Evolutionary conservation across 768 basidiomycete genomes (phyloP), one percentile per base, ranked within the genome.

Genomic region (Trametes punicea): DNA sequence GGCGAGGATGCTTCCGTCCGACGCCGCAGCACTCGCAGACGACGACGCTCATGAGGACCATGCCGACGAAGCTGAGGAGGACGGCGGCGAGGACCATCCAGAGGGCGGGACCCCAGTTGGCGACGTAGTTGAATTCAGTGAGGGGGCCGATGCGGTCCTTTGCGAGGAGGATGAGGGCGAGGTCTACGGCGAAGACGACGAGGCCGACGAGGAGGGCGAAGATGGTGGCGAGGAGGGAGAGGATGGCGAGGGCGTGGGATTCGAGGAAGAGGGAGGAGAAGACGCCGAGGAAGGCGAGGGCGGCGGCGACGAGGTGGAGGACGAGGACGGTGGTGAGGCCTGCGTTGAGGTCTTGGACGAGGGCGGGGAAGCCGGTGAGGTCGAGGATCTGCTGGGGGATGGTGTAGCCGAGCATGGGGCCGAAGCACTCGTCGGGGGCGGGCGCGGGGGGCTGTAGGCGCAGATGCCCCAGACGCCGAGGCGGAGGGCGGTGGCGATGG

Each of bases 391-490:
- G 56, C 7, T 69, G 48, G 40, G 74, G 83, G 30, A 93, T 75
- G 16, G 73, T 73, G 66, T 93, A 94, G 2, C 90, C 89, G 1
- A 93, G 77, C 51, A 73, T 68, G 3, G 87, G 86, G 10, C 81
- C 81, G 21, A 80, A 75, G 66, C 91, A 93, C 26, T 70, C 50
- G 1, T 73, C 55, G 58, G 77, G 39, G 69, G 69, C 34, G 33
- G 7, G 59, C 77, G 63, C 33, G 72, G 55, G 23, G 47, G 63
- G 64, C 68, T 70, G n/a, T 70, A 70, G 1, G 84, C 84, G 70
- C 92, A 94, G 31, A 85, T 76, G 0, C 92, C 92, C 87, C 90
- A 93, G 5, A 92, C 85, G 3, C 92, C 92, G 58, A 92, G 87
- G 31, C 82, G 77, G 9, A 91, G 69, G 61, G 77, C 73, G 3